These are phyloP conservation scores for Phytophthora pini DNA, from an alignment of 352 stramenopile species.

Conservation along the genomic window DNA sequence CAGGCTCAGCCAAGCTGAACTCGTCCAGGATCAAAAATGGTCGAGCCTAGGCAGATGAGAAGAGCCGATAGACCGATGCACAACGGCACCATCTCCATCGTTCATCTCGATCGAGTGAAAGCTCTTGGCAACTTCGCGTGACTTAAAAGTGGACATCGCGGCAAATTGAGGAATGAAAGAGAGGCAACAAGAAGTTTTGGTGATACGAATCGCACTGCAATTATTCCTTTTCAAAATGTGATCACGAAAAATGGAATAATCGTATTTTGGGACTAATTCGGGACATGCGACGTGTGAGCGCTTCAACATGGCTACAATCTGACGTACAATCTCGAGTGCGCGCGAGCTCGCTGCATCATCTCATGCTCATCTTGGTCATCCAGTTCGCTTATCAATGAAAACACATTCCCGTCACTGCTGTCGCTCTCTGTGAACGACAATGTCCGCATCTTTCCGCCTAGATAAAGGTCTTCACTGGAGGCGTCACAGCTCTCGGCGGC, in stretches of 20 bases:
- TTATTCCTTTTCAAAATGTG: not conserved
- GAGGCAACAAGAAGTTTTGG: not conserved
- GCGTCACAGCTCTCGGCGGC: constrained; percentile 7
- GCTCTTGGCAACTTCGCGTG: constrained; percentile 45
- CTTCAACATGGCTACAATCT: constrained; percentile 28
- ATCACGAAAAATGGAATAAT: constrained; percentile 4
- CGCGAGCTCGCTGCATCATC: constrained; percentile 8
- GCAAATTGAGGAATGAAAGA: constrained; percentile 12
- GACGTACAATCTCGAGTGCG: constrained; percentile 35
- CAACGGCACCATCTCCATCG: constrained; percentile 51
- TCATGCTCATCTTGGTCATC: constrained; percentile 6
- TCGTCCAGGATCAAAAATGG: constrained; percentile 56
- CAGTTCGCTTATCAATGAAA: constrained; percentile 11
- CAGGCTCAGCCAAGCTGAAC: constrained; percentile 45
- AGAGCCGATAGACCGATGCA: constrained; percentile 53
- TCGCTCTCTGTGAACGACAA: constrained; percentile 35
- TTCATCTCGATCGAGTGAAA: constrained; percentile 51
- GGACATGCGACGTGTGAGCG: constrained; percentile 16
- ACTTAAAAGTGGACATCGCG: constrained; percentile 17
- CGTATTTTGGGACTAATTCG: not conserved
- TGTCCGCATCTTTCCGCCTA: constrained; percentile 4
- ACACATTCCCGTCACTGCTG: constrained; percentile 18
- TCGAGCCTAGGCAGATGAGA: constrained; percentile 42
- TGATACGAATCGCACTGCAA: not conserved
- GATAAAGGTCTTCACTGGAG: not conserved